Evolutionary conservation across 805 yeast genomes (phyloP).

Genomic region (Zygoascus bituminiphila): DNA sequence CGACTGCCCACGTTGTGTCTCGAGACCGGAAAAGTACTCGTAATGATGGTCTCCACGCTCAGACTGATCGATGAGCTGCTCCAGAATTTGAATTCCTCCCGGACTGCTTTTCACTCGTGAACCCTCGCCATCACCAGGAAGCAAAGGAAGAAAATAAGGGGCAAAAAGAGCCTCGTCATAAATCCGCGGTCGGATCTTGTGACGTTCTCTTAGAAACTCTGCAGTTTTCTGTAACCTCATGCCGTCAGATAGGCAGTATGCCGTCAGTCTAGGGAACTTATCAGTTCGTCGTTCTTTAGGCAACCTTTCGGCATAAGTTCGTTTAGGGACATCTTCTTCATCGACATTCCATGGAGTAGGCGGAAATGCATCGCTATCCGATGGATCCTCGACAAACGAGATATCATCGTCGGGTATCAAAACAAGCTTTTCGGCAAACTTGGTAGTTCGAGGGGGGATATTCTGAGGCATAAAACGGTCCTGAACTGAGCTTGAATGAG

Average conservation of each 20-base stretch:
- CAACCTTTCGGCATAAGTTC: conserved; percentile 30
- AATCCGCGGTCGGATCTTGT: conserved; percentile 75
- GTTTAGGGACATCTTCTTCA: conserved; percentile 30
- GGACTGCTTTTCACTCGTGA: conserved; percentile 29
- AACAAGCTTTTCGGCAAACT: conserved; percentile 77
- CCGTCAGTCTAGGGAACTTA: conserved; percentile 78
- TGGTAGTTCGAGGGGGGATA: conserved; percentile 55
- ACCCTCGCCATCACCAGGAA: conserved; percentile 57
- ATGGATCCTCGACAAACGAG: conserved; percentile 14
- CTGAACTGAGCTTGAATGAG: neutral
- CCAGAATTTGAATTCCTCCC: conserved; percentile 47
- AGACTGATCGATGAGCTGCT: conserved; percentile 64
- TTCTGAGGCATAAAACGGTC: conserved; percentile 14
- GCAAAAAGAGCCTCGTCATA: conserved; percentile 93
- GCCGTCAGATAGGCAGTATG: conserved; percentile 82
- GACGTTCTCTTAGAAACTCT: conserved; percentile 56
- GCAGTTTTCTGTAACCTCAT: conserved; percentile 58
- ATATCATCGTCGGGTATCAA: conserved; percentile 53
- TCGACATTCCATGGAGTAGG: conserved; percentile 11
- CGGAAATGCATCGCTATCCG: conserved; percentile 16
- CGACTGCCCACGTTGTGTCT: conserved; percentile 18
- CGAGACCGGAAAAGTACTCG: conserved; percentile 81
- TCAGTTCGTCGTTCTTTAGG: conserved; percentile 45
- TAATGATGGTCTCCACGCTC: conserved; percentile 88
- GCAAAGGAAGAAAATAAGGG: conserved; percentile 76